A percentile compares a stretch with the other conserved stretches of the same genome.
Evolutionary conservation across 202 grass and related monocot species (phyloP).

Genomic region (Hordeum pubiflorum): DNA sequence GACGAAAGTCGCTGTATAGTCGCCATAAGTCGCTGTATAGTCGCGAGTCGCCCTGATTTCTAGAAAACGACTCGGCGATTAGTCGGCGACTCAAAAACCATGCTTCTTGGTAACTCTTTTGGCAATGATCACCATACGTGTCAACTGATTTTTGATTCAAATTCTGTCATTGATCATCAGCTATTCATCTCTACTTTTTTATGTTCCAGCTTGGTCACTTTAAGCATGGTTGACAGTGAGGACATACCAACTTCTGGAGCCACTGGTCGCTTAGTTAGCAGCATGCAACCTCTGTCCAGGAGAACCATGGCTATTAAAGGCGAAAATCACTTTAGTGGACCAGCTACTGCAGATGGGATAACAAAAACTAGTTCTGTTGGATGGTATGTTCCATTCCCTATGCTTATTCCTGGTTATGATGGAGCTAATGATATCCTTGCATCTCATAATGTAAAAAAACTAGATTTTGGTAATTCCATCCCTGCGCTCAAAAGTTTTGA

Average conservation of each 20-base stretch:
- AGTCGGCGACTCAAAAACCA: no score
- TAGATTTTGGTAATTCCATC: neutral
- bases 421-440: conserved; percentile 1
- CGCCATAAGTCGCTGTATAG: no score
- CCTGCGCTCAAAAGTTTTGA: neutral
- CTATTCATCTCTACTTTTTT: conserved; percentile 32
- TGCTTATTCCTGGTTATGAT: neutral
- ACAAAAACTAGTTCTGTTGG: conserved; percentile 55
- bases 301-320: conserved; percentile 71
- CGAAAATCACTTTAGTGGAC: conserved; percentile 46
- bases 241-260: conserved; percentile 46
- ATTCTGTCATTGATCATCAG: conserved; percentile 20
- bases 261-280: conserved; percentile 42
- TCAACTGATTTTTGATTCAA: neutral
- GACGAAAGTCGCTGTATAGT: no score
- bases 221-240: conserved; percentile 59
- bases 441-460: conserved; percentile 12
- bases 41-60: no score
- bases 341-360: conserved; percentile 40
- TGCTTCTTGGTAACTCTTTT: conserved; percentile 12
- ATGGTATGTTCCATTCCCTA: conserved; percentile 48
- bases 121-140: neutral
- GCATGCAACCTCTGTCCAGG: conserved; percentile 63
- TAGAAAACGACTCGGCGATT: no score
- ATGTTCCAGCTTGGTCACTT: conserved; percentile 51